phyloP scores from a whole-genome alignment of 805 yeast genomes.

The Candida ascalaphidarum region DNA sequence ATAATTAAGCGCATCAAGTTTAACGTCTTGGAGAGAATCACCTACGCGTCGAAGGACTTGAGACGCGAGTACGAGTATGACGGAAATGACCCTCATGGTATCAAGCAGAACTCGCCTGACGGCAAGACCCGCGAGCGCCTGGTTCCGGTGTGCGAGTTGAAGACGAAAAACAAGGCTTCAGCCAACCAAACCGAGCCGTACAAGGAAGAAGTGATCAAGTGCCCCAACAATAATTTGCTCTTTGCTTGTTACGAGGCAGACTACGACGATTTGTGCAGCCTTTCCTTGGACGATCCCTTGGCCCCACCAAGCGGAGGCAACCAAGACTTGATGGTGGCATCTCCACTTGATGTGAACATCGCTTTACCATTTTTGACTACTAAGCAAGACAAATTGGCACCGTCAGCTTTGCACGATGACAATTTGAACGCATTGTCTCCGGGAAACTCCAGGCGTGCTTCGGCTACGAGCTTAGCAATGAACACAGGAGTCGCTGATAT shows the following conservation, averaged over 20 bases:
- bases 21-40: constrained; percentile 57
- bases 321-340: constrained; percentile 24
- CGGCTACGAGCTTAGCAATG: constrained; percentile 12
- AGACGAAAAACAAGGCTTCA: constrained; percentile 38
- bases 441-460: constrained; percentile 18
- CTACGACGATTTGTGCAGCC: constrained; percentile 2
- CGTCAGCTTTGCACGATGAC: constrained; percentile 11
- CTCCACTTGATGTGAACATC: constrained; percentile 35
- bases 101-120: constrained; percentile 2
- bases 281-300: constrained; percentile 2
- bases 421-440: constrained; percentile 3
- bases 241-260: constrained; percentile 37
- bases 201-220: constrained; percentile 53
- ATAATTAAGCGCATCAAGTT: constrained; percentile 55
- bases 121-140: constrained; percentile 36
- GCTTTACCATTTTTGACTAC: constrained; percentile 38
- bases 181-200: constrained; percentile 30
- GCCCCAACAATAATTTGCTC: constrained; percentile 53
- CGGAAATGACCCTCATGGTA: constrained; percentile 12
- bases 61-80: constrained; percentile 48
- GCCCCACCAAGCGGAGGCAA: background rate
- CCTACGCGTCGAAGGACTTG: constrained; percentile 51
- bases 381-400: constrained; percentile 18
- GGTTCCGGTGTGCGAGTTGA: constrained; percentile 54
- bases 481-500: too few species aligned